These are phyloP conservation scores for Coprinopsis strossmayeri DNA, from an alignment of 768 basidiomycete genomes.

Conservation along the genomic window DNA sequence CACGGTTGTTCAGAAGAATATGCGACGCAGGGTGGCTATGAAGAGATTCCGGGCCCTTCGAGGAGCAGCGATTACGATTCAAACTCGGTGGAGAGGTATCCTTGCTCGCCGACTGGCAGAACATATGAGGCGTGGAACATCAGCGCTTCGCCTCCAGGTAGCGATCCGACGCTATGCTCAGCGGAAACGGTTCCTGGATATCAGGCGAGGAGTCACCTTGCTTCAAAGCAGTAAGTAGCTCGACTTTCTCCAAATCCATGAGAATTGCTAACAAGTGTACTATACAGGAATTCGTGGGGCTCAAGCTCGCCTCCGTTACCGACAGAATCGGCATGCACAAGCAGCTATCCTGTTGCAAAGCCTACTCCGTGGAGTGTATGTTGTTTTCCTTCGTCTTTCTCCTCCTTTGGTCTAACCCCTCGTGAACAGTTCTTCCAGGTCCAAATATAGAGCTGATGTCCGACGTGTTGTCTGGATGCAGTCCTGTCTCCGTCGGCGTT, in stretches of 20 bases:
- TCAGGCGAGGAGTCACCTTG: slow-evolving; percentile 54
- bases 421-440: slow-evolving; percentile 45
- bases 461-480: slow-evolving; percentile 78
- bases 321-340: slow-evolving; percentile 43
- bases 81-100: slow-evolving; percentile 93
- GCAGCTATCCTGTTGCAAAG: slow-evolving; percentile 77
- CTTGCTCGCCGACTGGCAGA: slow-evolving; percentile 68
- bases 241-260: not conserved
- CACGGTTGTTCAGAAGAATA: slow-evolving; percentile 96
- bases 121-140: slow-evolving; percentile 61
- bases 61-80: slow-evolving; percentile 72
- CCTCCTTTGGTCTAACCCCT: slow-evolving; percentile 11
- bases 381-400: slow-evolving; percentile 11
- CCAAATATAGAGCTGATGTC: slow-evolving; percentile 52
- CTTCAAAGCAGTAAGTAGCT: slow-evolving; percentile 78
- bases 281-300: slow-evolving; percentile 64
- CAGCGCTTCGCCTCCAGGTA: slow-evolving; percentile 73
- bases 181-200: slow-evolving; percentile 59
- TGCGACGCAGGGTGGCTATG: slow-evolving; percentile 79
- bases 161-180: slow-evolving; percentile 68
- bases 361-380: slow-evolving; percentile 84
- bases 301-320: slow-evolving; percentile 57
- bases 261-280: not conserved
- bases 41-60: slow-evolving; percentile 73
- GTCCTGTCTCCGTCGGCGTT: slow-evolving; percentile 83